Evolutionary conservation across 129 eudicot genomes (phyloP).

Genomic region (Lonicera japonica): DNA sequence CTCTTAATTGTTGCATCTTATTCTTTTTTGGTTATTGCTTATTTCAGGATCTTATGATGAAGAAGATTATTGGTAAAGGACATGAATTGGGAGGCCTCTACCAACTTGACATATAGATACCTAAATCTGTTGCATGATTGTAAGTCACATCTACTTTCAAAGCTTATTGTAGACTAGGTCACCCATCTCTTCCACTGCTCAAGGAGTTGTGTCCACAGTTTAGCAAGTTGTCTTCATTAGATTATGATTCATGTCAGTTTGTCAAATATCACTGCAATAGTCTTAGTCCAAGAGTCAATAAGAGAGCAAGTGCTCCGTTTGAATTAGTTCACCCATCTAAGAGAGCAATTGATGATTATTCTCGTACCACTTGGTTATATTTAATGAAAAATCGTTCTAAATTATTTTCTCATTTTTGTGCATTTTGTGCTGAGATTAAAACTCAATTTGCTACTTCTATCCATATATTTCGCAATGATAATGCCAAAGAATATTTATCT

Average conservation of each 20-base stretch:
- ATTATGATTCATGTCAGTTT: too few relatives aligned
- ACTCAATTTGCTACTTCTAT: not conserved
- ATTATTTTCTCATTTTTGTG: too few relatives aligned
- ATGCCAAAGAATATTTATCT: constrained; percentile 1
- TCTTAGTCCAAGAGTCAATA: too few relatives aligned
- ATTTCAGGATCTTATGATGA: too few relatives aligned
- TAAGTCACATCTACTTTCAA: not conserved
- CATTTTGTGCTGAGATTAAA: too few relatives aligned
- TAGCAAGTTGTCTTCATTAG: too few relatives aligned
- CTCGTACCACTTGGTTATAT: too few relatives aligned
- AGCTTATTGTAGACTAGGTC: constrained; percentile 1
- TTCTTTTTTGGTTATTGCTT: not conserved
- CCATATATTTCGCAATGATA: constrained; percentile 1
- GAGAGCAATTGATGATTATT: not conserved
- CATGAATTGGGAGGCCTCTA: constrained; percentile 3
- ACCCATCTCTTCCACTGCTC: not conserved
- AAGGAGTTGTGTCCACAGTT: constrained; percentile 4
- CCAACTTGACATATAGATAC: not conserved
- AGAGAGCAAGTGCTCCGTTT: too few relatives aligned
- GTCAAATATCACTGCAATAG: too few relatives aligned
- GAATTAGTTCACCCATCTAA: not conserved
- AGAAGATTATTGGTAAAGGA: too few relatives aligned
- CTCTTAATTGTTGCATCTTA: too few relatives aligned
- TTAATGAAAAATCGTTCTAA: too few relatives aligned
- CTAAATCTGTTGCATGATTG: not conserved